These are phyloP conservation scores for Scheffersomyces titani DNA, from an alignment of 1,139 yeast genomes.

Conservation along the genomic window DNA sequence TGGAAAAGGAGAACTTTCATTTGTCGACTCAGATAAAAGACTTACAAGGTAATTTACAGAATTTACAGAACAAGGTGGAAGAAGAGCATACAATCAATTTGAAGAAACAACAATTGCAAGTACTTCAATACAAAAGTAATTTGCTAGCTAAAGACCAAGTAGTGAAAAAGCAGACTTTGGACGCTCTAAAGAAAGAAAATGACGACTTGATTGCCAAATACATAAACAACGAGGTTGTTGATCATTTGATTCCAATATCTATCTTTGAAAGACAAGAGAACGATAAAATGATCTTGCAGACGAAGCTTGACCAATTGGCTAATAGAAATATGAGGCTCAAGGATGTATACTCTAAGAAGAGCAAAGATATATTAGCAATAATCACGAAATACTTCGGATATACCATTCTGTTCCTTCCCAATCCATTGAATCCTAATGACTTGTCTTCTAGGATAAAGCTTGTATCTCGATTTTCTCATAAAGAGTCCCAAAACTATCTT, in stretches of 20 bases:
- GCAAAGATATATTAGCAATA: slow-evolving; percentile 71
- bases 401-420: slow-evolving; percentile 67
- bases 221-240: slow-evolving; percentile 13
- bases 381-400: slow-evolving; percentile 75
- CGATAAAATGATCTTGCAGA: slow-evolving; percentile 53
- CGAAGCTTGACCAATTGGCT: slow-evolving; percentile 50
- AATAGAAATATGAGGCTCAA: slow-evolving; percentile 63
- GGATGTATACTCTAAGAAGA: slow-evolving; percentile 66
- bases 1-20: slow-evolving; percentile 46
- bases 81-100: slow-evolving; percentile 22
- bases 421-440: slow-evolving; percentile 55
- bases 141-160: slow-evolving; percentile 69
- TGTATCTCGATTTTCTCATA: slow-evolving; percentile 50
- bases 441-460: slow-evolving; percentile 58
- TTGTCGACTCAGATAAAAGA: slow-evolving; percentile 38
- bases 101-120: slow-evolving; percentile 44
- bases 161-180: slow-evolving; percentile 56
- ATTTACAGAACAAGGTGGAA: slow-evolving; percentile 30
- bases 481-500: slow-evolving; percentile 28
- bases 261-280: slow-evolving; percentile 64
- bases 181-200: slow-evolving; percentile 60
- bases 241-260: slow-evolving; percentile 52
- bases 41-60: slow-evolving; percentile 34
- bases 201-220: slow-evolving; percentile 43
- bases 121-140: slow-evolving; percentile 66